Evolutionary conservation across 768 basidiomycete species (phyloP).

Genomic region (Kwoniella mangroviensis): DNA sequence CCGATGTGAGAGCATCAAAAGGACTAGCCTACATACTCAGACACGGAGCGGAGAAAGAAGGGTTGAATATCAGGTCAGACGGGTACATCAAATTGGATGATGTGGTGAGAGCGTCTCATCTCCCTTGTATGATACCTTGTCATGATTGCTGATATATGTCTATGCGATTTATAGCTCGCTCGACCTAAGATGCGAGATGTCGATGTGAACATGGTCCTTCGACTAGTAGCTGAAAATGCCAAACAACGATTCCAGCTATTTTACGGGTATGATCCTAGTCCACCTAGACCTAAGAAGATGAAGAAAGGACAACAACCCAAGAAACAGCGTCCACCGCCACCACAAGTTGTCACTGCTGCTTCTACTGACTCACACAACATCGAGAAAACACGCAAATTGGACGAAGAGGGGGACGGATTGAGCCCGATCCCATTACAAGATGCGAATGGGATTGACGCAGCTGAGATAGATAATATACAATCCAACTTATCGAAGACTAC

Average conservation of each 20-base stretch:
- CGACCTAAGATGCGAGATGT: constrained; percentile 71
- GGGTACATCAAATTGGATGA: constrained; percentile 83
- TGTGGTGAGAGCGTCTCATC: no score
- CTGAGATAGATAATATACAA: constrained; percentile 18
- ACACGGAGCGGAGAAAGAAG: constrained; percentile 80
- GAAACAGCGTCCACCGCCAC: background rate
- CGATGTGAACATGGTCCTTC: constrained; percentile 58
- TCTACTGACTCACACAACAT: background rate
- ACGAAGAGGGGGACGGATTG: background rate
- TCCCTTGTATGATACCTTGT: no score
- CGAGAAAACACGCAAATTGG: background rate
- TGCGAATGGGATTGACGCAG: constrained; percentile 59
- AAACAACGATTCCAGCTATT: constrained; percentile 57
- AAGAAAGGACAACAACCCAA: constrained; percentile 17
- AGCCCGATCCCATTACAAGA: background rate
- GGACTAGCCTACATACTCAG: constrained; percentile 89
- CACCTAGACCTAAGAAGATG: constrained; percentile 41
- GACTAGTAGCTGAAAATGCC: constrained; percentile 56
- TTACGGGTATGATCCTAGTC: constrained; percentile 53
- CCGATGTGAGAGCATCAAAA: constrained; percentile 76
- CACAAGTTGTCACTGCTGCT: background rate
- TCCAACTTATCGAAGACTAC: constrained; percentile 4
- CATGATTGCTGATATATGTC: background rate
- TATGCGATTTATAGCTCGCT: constrained; percentile 63
- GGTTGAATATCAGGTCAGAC: constrained; percentile 75